A percentile compares a stretch with the other conserved stretches of the same genome.
These are phyloP conservation scores for Moniliophthora roreri DNA, from an alignment of 1,284 basidiomycete species.

Conservation along the genomic window DNA sequence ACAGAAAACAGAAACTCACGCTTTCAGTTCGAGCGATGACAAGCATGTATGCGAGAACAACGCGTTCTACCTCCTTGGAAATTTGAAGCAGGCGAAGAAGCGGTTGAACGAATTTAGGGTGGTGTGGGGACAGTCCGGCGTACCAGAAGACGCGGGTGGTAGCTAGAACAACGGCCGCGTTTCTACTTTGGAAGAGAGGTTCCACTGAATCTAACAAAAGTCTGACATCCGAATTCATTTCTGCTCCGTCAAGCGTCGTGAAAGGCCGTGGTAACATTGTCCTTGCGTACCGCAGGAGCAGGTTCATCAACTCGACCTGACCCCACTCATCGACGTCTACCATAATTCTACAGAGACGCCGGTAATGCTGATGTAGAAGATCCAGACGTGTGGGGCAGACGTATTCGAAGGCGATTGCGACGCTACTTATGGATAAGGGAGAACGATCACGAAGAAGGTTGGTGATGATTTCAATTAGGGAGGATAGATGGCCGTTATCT, in stretches of 20 bases:
- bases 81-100: slow-evolving; percentile 66
- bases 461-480: slow-evolving; percentile 73
- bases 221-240: slow-evolving; percentile 75
- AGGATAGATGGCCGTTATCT: slow-evolving; percentile 69
- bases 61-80: slow-evolving; percentile 69
- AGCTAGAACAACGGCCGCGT: slow-evolving; percentile 83
- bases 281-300: slow-evolving; percentile 83
- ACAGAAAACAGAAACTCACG: slow-evolving; percentile 41
- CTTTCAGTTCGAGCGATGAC: slow-evolving; percentile 61
- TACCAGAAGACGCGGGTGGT: slow-evolving; percentile 76
- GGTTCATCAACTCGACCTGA: slow-evolving; percentile 78
- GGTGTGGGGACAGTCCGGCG: slow-evolving; percentile 58
- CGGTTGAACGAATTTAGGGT: slow-evolving; percentile 59
- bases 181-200: slow-evolving; percentile 81
- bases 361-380: slow-evolving; percentile 86
- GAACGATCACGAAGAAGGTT: slow-evolving; percentile 82
- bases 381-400: slow-evolving; percentile 85
- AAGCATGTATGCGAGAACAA: slow-evolving; percentile 71
- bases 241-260: slow-evolving; percentile 32
- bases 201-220: slow-evolving; percentile 74
- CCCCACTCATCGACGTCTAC: slow-evolving; percentile 97
- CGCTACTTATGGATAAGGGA: slow-evolving; percentile 86
- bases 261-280: slow-evolving; percentile 80
- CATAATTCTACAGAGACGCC: slow-evolving; percentile 81
- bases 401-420: slow-evolving; percentile 81